Conservation (phyloP, 2,329 filamentous ascomycete species). For the Diplodia intermedia region DNA sequence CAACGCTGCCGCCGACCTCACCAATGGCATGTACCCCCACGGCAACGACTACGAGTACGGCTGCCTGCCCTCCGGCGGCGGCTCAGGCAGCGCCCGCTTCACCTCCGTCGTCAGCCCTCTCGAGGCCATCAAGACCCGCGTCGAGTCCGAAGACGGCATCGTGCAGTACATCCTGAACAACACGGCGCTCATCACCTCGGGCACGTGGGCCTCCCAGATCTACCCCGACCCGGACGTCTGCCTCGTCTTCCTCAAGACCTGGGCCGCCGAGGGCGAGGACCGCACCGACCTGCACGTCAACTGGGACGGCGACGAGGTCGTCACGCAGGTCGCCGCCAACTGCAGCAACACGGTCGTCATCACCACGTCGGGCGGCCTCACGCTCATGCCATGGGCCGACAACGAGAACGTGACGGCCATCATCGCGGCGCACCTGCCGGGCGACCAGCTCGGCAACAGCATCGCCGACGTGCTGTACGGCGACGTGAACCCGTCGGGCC, state of each 20-base stretch:
- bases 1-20: conserved; percentile 55
- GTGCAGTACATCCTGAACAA: conserved; percentile 33
- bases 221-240: conserved; percentile 53
- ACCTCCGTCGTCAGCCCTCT: conserved; percentile 50
- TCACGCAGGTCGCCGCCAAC: conserved; percentile 48
- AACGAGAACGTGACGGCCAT: conserved; percentile 47
- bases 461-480: conserved; percentile 82
- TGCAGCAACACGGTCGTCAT: conserved; percentile 62
- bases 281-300: conserved; percentile 50
- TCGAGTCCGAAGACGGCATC: conserved; percentile 14
- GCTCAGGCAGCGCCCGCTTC: conserved; percentile 50
- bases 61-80: conserved; percentile 54
- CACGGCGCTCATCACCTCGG: conserved; percentile 19
- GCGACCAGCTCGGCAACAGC: conserved; percentile 76
- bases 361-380: conserved; percentile 53
- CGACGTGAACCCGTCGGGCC: conserved; percentile 76
- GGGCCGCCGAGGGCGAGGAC: conserved; percentile 55
- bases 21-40: conserved; percentile 56
- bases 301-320: conserved; percentile 45
- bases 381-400: conserved; percentile 51
- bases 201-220: conserved; percentile 36
- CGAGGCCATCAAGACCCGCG: conserved; percentile 49
- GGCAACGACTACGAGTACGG: conserved; percentile 45
- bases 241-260: conserved; percentile 66
- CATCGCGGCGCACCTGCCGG: conserved; percentile 43